Percentiles rank a stretch among this genome's conserved stretches.
Evolutionary conservation across 768 basidiomycete genomes (phyloP).

Genomic region (Amanita rubescens): DNA sequence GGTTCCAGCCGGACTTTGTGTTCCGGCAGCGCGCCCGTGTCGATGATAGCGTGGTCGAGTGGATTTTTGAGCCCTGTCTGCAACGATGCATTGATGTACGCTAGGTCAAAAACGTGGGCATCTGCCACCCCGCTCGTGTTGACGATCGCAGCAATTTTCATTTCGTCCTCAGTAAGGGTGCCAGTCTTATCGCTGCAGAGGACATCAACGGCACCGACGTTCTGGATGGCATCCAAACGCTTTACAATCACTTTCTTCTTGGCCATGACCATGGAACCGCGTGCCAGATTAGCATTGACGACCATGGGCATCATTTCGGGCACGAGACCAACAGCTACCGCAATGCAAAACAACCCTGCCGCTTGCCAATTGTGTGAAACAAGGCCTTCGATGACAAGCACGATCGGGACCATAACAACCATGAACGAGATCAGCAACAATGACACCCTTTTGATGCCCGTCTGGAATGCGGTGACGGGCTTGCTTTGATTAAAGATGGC

Average conservation of each 20-base stretch:
- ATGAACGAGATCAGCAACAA: slow-evolving; percentile 16
- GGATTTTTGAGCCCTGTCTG: slow-evolving; percentile 30
- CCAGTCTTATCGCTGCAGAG: slow-evolving; percentile 64
- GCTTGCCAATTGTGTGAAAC: background rate
- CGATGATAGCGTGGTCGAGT: slow-evolving; percentile 26
- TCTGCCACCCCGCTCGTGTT: slow-evolving; percentile 11
- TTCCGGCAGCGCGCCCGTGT: slow-evolving; percentile 15
- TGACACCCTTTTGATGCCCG: slow-evolving; percentile 18
- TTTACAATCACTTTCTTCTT: slow-evolving; percentile 54
- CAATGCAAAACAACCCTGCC: slow-evolving; percentile 26
- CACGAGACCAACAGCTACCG: slow-evolving; percentile 31
- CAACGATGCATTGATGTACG: slow-evolving; percentile 24
- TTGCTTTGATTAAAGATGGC: slow-evolving; percentile 23
- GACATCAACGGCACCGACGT: slow-evolving; percentile 46
- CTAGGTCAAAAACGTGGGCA: slow-evolving; percentile 18
- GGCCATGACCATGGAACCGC: slow-evolving; percentile 49
- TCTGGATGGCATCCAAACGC: slow-evolving; percentile 57
- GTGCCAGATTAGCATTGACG: slow-evolving; percentile 51
- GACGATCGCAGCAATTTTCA: slow-evolving; percentile 15
- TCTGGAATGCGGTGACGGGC: slow-evolving; percentile 26
- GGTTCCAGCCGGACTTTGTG: slow-evolving; percentile 3
- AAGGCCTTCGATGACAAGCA: background rate
- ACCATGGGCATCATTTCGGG: slow-evolving; percentile 39
- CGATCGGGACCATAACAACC: background rate
- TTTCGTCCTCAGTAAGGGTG: slow-evolving; percentile 33